A percentile compares a stretch with the other conserved stretches of the same genome.
These are phyloP conservation scores for Phytophthora pluvialis DNA, from an alignment of 352 stramenopile genomes.

Conservation along the genomic window DNA sequence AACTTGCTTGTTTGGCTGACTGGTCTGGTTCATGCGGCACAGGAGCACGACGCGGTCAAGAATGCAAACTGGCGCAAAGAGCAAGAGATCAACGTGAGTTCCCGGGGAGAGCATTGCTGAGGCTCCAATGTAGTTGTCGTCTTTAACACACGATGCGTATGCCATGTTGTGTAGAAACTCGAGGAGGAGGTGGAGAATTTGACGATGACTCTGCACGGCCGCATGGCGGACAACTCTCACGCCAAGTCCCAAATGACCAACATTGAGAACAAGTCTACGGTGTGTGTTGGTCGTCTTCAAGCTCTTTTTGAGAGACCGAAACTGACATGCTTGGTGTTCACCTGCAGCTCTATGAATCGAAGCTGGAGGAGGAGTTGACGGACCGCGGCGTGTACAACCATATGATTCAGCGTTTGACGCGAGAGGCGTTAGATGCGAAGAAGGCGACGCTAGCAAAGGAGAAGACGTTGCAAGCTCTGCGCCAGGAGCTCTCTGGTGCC, in stretches of 20 bases:
- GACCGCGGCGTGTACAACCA: slow-evolving; percentile 83
- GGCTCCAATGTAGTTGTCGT: not conserved
- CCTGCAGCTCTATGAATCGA: slow-evolving; percentile 74
- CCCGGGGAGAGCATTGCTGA: not conserved
- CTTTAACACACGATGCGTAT: not conserved
- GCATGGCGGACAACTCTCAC: slow-evolving; percentile 60
- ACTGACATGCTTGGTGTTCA: slow-evolving; percentile 3
- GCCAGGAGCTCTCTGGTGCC: slow-evolving; percentile 62
- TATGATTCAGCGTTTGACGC: slow-evolving; percentile 80
- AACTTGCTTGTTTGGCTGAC: not conserved
- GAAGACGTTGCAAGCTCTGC: slow-evolving; percentile 57
- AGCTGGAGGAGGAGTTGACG: slow-evolving; percentile 73
- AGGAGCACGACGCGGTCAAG: slow-evolving; percentile 75
- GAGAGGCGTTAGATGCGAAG: slow-evolving; percentile 66
- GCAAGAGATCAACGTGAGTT: slow-evolving; percentile 64
- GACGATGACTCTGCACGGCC: slow-evolving; percentile 68
- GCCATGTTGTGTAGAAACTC: slow-evolving; percentile 46
- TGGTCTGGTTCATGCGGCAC: not conserved
- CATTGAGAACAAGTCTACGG: slow-evolving; percentile 81
- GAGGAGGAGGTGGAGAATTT: slow-evolving; percentile 84
- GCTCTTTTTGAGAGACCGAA: not conserved
- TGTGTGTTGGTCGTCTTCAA: slow-evolving; percentile 23
- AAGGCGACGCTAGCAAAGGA: slow-evolving; percentile 73
- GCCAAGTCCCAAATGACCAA: slow-evolving; percentile 66
- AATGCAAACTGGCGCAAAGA: slow-evolving; percentile 77